A percentile compares a stretch with the other conserved stretches of the same genome.
Conservation (phyloP, 2,329 filamentous ascomycete species). For the Ophiostoma novo-ulmi region DNA sequence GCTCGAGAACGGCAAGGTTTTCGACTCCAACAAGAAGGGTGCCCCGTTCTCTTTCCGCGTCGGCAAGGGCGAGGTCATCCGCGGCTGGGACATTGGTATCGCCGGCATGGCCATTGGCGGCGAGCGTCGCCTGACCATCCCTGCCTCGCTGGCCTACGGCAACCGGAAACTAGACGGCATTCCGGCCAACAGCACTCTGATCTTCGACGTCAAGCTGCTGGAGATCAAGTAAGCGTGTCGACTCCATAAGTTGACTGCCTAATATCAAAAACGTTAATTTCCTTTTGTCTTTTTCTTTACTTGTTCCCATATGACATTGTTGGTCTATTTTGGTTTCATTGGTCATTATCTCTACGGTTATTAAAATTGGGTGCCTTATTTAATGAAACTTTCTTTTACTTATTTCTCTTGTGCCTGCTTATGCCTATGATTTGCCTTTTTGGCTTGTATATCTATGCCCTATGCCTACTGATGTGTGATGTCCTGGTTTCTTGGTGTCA, state of each 20-base stretch:
- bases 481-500: background rate
- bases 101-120: conserved; percentile 88
- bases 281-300: conserved; percentile 13
- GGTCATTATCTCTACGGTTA: conserved; percentile 21
- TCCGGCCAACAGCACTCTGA: conserved; percentile 81
- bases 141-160: conserved; percentile 82
- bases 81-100: conserved; percentile 96
- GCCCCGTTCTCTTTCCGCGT: conserved; percentile 96
- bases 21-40: conserved; percentile 98
- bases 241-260: background rate
- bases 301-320: conserved; percentile 9
- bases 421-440: background rate
- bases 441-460: background rate
- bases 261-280: background rate
- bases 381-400: conserved; percentile 10
- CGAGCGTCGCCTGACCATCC: conserved; percentile 88
- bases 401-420: background rate
- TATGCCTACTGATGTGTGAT: background rate
- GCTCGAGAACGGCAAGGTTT: conserved; percentile 87
- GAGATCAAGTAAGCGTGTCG: conserved; percentile 64
- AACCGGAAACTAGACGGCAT: conserved; percentile 78
- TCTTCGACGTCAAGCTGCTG: conserved; percentile 85
- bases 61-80: conserved; percentile 92
- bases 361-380: conserved; percentile 16
- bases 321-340: conserved; percentile 18